Evolutionary conservation across 257 asterid genomes (phyloP).

Genomic region (Penstemon barbatus): DNA sequence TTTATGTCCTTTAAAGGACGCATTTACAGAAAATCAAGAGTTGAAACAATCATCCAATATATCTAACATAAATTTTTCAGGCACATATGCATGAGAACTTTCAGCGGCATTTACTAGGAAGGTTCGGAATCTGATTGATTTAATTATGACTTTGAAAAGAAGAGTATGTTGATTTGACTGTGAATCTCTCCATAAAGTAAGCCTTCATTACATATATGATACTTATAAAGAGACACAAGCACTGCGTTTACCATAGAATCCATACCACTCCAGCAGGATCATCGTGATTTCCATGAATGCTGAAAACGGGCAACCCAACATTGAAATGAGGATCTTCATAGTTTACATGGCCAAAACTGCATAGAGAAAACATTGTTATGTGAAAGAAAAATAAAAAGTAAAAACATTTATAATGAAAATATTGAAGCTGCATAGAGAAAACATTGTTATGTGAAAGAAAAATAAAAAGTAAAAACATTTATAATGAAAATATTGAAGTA

Average conservation of each 20-base stretch:
- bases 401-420: slow-evolving; percentile 14
- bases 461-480: slow-evolving; percentile 5
- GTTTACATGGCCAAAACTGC: slow-evolving; percentile 97
- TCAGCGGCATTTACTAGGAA: slow-evolving; percentile 17
- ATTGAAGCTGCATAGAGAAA: slow-evolving; percentile 44
- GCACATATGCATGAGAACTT: slow-evolving; percentile 12
- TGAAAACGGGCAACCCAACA: slow-evolving; percentile 98
- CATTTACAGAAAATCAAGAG: slow-evolving; percentile 22
- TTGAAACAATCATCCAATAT: slow-evolving; percentile 18
- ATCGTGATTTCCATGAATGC: slow-evolving; percentile 98
- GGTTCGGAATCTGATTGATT: slow-evolving; percentile 7
- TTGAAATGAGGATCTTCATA: slow-evolving; percentile 99
- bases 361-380: slow-evolving; percentile 24
- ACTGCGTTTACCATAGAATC: slow-evolving; percentile 45
- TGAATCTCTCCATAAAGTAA: not conserved
- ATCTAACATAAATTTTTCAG: not conserved
- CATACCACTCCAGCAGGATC: slow-evolving; percentile 99
- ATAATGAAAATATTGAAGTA: not conserved
- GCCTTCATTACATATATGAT: slow-evolving; percentile 2
- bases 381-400: not conserved
- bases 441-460: slow-evolving; percentile 18
- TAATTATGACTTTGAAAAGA: not conserved
- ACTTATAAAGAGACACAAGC: slow-evolving; percentile 32
- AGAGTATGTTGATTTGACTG: slow-evolving; percentile 3
- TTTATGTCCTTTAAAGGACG: slow-evolving; percentile 15